phyloP scores from a whole-genome alignment of 768 basidiomycete species.

The Panaeolus cyanescens region DNA sequence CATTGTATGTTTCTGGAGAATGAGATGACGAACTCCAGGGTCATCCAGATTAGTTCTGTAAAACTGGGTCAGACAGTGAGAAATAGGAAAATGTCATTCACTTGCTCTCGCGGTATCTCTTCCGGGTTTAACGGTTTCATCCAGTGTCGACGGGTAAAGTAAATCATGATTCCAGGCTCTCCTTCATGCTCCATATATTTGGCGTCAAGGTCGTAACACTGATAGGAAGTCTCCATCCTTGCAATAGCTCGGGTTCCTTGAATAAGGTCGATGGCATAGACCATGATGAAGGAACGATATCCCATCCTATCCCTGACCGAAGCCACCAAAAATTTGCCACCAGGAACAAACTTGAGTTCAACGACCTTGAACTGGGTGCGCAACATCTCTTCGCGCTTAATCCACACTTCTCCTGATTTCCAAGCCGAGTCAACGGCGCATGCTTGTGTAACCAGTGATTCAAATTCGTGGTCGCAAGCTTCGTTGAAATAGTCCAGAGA shows the following conservation, averaged over 20 bases:
- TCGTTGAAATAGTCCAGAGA: conserved; percentile 46
- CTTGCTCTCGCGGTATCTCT: conserved; percentile 22
- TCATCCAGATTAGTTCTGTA: conserved; percentile 38
- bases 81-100: neutral
- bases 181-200: conserved; percentile 54
- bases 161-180: conserved; percentile 55
- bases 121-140: neutral
- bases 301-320: conserved; percentile 50
- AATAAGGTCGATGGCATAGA: conserved; percentile 61
- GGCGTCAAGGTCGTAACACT: conserved; percentile 60
- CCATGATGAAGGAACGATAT: conserved; percentile 48
- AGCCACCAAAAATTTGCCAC: conserved; percentile 68
- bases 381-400: conserved; percentile 26
- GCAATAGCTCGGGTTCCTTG: conserved; percentile 47
- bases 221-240: conserved; percentile 46
- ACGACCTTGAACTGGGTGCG: conserved; percentile 38
- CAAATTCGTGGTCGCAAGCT: conserved; percentile 45
- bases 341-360: conserved; percentile 62
- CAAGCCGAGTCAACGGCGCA: conserved; percentile 64
- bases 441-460: conserved; percentile 62
- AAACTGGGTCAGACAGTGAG: neutral
- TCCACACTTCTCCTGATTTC: conserved; percentile 40
- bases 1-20: conserved; percentile 15
- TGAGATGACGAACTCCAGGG: conserved; percentile 28
- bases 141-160: conserved; percentile 46